These are phyloP conservation scores for Hippophae gyantsensis DNA, from an alignment of 306 rosid genomes.

Conservation along the genomic window DNA sequence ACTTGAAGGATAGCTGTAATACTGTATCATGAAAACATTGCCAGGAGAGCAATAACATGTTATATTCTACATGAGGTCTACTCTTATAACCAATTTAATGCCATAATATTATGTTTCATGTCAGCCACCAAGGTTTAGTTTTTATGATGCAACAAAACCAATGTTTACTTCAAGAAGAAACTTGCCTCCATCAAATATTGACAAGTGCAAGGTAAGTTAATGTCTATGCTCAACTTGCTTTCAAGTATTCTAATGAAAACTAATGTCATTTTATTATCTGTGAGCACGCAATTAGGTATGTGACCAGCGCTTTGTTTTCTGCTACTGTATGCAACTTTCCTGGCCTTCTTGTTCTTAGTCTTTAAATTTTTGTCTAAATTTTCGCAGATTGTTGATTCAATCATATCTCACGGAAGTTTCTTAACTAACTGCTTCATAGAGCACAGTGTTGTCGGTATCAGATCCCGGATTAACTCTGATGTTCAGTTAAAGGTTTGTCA, in stretches of 20 bases:
- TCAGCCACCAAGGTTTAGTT: conserved; percentile 64
- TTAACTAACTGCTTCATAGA: conserved; percentile 59
- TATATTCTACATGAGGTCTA: background rate
- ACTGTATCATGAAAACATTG: background rate
- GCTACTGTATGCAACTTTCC: background rate
- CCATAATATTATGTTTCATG: conserved; percentile 1
- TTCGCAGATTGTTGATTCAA: conserved; percentile 80
- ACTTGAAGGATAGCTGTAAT: no score
- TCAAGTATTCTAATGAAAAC: background rate
- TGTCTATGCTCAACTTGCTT: conserved; percentile 11
- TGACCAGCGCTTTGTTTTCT: background rate
- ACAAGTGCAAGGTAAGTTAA: conserved; percentile 65
- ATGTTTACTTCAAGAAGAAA: conserved; percentile 90
- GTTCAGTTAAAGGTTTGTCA: conserved; percentile 72
- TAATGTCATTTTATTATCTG: background rate
- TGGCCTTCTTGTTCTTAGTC: background rate
- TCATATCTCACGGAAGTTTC: conserved; percentile 91
- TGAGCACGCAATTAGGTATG: background rate
- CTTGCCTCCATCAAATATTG: conserved; percentile 85
- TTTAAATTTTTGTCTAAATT: conserved; percentile 11
- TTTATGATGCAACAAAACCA: conserved; percentile 77
- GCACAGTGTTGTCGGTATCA: conserved; percentile 85
- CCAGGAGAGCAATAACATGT: background rate
- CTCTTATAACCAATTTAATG: background rate
- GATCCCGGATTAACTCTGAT: conserved; percentile 73